Conservation (phyloP, 2,329 filamentous ascomycete species). For the Cadophora sp. region DNA sequence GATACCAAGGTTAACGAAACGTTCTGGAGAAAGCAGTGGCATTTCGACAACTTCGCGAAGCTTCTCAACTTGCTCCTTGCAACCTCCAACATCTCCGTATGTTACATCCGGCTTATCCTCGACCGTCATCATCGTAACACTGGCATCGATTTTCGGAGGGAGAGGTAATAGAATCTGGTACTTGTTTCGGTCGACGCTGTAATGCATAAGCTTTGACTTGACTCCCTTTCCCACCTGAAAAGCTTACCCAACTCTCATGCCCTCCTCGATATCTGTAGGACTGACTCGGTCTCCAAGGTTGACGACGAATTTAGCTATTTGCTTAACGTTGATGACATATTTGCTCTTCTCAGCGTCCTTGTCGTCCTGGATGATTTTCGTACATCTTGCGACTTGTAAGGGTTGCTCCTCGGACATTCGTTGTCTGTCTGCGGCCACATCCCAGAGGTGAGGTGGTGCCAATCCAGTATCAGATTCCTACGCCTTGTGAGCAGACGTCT, state of each 20-base stretch:
- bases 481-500: slow-evolving; percentile 24
- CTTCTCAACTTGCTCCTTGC: slow-evolving; percentile 99
- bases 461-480: slow-evolving; percentile 98
- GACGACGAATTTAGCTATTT: slow-evolving; percentile 99
- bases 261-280: slow-evolving; percentile 98
- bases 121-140: slow-evolving; percentile 99
- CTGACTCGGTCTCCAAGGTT: slow-evolving; percentile 96
- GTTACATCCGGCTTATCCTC: slow-evolving; percentile 99
- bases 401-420: slow-evolving; percentile 99
- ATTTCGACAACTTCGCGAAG: slow-evolving; percentile 98
- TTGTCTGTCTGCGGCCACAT: slow-evolving; percentile 96
- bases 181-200: slow-evolving; percentile 92
- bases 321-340: slow-evolving; percentile 99
- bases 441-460: slow-evolving; percentile 97
- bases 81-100: slow-evolving; percentile 97
- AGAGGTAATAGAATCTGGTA: slow-evolving; percentile 98
- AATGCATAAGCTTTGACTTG: slow-evolving; percentile 33
- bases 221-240: slow-evolving; percentile 20
- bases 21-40: slow-evolving; percentile 93
- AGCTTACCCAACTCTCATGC: slow-evolving; percentile 88
- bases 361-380: slow-evolving; percentile 98
- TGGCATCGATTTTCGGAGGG: slow-evolving; percentile 98
- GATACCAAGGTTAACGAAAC: slow-evolving; percentile 98
- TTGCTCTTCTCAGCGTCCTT: slow-evolving; percentile 98
- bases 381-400: slow-evolving; percentile 95